Percentiles rank a stretch among this genome's conserved stretches.
Evolutionary conservation across 2,329 filamentous ascomycete species (phyloP).

Genomic region (Phialophora macrospora): DNA sequence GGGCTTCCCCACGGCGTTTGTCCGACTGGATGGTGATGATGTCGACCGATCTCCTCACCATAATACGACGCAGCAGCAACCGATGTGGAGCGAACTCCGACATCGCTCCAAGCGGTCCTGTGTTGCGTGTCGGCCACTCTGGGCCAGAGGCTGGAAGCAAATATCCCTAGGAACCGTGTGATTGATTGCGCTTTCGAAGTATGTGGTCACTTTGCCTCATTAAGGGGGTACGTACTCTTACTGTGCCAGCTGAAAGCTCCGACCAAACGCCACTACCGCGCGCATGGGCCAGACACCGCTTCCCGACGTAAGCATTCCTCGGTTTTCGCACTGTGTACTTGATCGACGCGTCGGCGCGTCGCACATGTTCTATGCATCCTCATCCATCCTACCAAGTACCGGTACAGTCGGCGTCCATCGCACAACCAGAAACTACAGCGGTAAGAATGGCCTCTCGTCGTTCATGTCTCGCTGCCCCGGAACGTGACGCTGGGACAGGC

Average conservation of each 20-base stretch:
- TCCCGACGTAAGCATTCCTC: too few relatives aligned
- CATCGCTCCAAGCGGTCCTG: neutral
- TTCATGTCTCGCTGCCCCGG: too few relatives aligned
- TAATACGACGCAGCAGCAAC: neutral
- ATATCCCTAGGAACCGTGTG: neutral
- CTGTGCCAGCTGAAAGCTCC: neutral
- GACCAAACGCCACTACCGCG: too few relatives aligned
- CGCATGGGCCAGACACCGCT: neutral
- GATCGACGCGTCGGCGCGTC: too few relatives aligned
- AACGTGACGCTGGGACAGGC: too few relatives aligned
- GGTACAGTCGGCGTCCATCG: too few relatives aligned
- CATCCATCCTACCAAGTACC: too few relatives aligned
- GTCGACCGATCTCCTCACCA: constrained; percentile 1
- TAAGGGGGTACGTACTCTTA: too few relatives aligned
- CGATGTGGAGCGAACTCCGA: constrained; percentile 3
- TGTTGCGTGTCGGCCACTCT: neutral
- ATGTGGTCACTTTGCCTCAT: neutral
- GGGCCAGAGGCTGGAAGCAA: neutral
- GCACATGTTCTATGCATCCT: too few relatives aligned
- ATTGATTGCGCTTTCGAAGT: neutral
- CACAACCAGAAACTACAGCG: too few relatives aligned
- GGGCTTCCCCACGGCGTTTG: neutral
- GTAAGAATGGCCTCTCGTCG: too few relatives aligned
- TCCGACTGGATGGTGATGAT: neutral
- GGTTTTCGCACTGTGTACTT: too few relatives aligned